These are phyloP conservation scores for Calocybe cyanea DNA, from an alignment of 768 basidiomycete genomes.

Conservation along the genomic window DNA sequence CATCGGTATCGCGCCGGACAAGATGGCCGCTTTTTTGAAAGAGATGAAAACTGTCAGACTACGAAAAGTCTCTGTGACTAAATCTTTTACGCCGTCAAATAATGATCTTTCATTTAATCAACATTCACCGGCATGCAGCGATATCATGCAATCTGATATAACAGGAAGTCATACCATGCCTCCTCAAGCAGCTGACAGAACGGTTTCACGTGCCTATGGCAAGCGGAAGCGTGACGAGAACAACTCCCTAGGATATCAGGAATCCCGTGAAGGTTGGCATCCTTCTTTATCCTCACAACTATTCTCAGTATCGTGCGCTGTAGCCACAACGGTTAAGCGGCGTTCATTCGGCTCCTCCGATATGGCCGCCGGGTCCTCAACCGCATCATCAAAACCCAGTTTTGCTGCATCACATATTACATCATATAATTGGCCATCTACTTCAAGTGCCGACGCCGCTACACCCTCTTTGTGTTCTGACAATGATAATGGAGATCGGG, in stretches of 20 bases:
- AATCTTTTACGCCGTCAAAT: conserved; percentile 3
- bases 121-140: not conserved
- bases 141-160: not conserved
- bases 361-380: conserved; percentile 19
- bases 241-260: conserved; percentile 21
- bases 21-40: conserved; percentile 77
- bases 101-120: conserved; percentile 8
- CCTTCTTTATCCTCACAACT: not conserved
- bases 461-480: conserved; percentile 79
- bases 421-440: conserved; percentile 18
- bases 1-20: conserved; percentile 71
- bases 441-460: conserved; percentile 31
- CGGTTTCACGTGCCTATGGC: conserved; percentile 17
- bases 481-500: conserved; percentile 48
- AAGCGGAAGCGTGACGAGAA: conserved; percentile 34
- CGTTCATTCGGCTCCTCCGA: conserved; percentile 28
- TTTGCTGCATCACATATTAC: conserved; percentile 13
- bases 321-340: conserved; percentile 32
- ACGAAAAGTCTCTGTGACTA: conserved; percentile 45
- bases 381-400: conserved; percentile 19
- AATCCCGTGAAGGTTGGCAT: conserved; percentile 29
- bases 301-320: conserved; percentile 3
- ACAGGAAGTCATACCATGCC: not conserved
- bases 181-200: not conserved
- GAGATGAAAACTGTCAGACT: conserved; percentile 77